Percentiles rank a stretch among this genome's conserved stretches.
These are phyloP conservation scores for Annulohypoxylon truncatum DNA, from an alignment of 2,329 filamentous ascomycete genomes.

Conservation along the genomic window DNA sequence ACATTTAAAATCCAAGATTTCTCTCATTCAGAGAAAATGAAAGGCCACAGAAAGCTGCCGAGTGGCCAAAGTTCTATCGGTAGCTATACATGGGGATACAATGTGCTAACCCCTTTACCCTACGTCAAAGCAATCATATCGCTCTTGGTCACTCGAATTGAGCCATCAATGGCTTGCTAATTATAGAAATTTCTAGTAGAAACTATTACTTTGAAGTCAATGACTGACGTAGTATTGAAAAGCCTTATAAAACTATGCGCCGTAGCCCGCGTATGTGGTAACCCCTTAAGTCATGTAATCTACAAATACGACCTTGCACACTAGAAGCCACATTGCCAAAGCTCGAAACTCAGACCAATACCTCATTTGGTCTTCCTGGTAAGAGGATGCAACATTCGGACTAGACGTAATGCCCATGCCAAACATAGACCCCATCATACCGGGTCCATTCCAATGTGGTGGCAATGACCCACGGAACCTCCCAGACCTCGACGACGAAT, in stretches of 20 bases:
- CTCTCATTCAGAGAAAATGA: too few relatives aligned
- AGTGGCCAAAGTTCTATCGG: too few relatives aligned
- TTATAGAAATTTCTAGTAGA: slow-evolving; percentile 7
- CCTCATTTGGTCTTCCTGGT: background rate
- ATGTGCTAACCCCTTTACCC: too few relatives aligned
- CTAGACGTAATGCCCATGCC: background rate
- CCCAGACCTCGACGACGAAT: slow-evolving; percentile 24
- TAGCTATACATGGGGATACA: too few relatives aligned
- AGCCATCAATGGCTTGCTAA: background rate
- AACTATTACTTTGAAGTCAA: background rate
- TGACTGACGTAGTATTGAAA: too few relatives aligned
- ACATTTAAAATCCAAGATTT: too few relatives aligned
- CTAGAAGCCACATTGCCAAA: background rate
- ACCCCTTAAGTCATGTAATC: background rate
- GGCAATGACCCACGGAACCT: slow-evolving; percentile 4
- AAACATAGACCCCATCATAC: background rate
- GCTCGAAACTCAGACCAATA: background rate
- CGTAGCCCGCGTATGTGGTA: too few relatives aligned
- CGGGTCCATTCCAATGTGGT: slow-evolving; percentile 6
- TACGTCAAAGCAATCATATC: too few relatives aligned
- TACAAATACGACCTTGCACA: background rate
- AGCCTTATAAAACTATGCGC: too few relatives aligned
- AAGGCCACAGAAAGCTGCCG: too few relatives aligned
- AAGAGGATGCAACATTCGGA: background rate
- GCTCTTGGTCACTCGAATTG: too few relatives aligned